phyloP scores from a whole-genome alignment of 1,139 yeast genomes.

The Saccharomyces hybrid region DNA sequence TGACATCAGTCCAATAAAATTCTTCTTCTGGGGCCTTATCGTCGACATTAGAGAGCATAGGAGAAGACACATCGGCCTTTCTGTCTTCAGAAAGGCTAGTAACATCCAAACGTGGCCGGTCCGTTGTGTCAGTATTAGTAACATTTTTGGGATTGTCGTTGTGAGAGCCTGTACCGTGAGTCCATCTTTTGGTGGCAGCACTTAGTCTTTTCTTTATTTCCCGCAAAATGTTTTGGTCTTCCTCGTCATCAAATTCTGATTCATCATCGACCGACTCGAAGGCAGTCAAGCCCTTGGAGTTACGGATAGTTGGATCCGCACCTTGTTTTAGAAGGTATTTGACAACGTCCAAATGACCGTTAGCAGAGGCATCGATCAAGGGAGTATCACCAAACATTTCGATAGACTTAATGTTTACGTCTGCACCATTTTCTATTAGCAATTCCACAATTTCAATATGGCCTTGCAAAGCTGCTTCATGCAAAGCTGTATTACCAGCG shows the following conservation, averaged over 20 bases:
- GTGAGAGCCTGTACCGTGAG: not conserved
- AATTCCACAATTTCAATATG: slow-evolving; percentile 48
- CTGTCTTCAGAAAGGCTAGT: not conserved
- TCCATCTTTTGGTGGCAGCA: slow-evolving; percentile 25
- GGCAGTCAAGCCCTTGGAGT: slow-evolving; percentile 77
- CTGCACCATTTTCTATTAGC: slow-evolving; percentile 55
- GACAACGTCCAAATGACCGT: slow-evolving; percentile 67
- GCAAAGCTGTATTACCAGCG: slow-evolving; percentile 87
- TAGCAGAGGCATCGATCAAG: slow-evolving; percentile 84
- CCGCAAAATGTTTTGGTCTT: slow-evolving; percentile 24
- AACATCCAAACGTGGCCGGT: not conserved
- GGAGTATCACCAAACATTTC: slow-evolving; percentile 86
- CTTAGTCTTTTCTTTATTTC: slow-evolving; percentile 29
- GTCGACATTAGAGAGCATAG: slow-evolving; percentile 4
- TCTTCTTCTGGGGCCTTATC: slow-evolving; percentile 14
- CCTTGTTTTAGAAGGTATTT: slow-evolving; percentile 58
- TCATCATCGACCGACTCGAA: slow-evolving; percentile 45
- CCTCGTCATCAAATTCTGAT: slow-evolving; percentile 34
- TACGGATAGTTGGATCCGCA: slow-evolving; percentile 80
- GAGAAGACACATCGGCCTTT: slow-evolving; percentile 12
- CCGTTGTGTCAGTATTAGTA: not conserved
- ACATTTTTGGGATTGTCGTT: not conserved
- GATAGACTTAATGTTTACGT: slow-evolving; percentile 71
- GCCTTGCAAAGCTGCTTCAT: slow-evolving; percentile 88
- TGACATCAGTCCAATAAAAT: slow-evolving; percentile 50